Conservation (phyloP, 2,329 filamentous ascomycete genomes). For the Bisporella sp. region DNA sequence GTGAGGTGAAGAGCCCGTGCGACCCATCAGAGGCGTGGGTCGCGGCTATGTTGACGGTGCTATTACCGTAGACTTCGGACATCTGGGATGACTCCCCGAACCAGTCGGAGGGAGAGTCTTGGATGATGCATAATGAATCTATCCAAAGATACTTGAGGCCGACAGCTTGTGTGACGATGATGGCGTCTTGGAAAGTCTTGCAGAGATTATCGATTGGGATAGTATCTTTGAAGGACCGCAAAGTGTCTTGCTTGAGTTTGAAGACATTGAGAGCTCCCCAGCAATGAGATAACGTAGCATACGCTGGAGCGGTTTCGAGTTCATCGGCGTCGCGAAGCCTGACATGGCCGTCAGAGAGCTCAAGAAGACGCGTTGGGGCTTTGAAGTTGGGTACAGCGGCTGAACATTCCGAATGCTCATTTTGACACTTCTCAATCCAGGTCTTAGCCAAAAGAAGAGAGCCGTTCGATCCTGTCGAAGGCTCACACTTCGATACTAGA, state of each 20-base stretch:
- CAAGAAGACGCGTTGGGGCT: too few relatives aligned
- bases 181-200: constrained; percentile 13
- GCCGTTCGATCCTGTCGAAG: too few relatives aligned
- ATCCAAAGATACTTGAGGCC: constrained; percentile 12
- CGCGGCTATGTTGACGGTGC: neutral
- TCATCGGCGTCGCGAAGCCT: too few relatives aligned
- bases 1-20: neutral
- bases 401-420: too few relatives aligned
- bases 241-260: neutral
- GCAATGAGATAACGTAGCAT: neutral
- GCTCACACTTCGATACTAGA: too few relatives aligned
- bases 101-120: neutral
- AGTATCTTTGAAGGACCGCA: neutral
- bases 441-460: too few relatives aligned
- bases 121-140: neutral
- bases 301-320: neutral
- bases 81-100: neutral
- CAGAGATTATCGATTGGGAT: neutral
- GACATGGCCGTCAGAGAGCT: too few relatives aligned
- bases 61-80: neutral
- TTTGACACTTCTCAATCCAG: too few relatives aligned
- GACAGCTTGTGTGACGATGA: constrained; percentile 1
- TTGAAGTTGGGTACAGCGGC: too few relatives aligned
- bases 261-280: neutral
- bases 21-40: neutral